phyloP scores from a whole-genome alignment of 2,329 filamentous ascomycete genomes.

The Apiospora marii region DNA sequence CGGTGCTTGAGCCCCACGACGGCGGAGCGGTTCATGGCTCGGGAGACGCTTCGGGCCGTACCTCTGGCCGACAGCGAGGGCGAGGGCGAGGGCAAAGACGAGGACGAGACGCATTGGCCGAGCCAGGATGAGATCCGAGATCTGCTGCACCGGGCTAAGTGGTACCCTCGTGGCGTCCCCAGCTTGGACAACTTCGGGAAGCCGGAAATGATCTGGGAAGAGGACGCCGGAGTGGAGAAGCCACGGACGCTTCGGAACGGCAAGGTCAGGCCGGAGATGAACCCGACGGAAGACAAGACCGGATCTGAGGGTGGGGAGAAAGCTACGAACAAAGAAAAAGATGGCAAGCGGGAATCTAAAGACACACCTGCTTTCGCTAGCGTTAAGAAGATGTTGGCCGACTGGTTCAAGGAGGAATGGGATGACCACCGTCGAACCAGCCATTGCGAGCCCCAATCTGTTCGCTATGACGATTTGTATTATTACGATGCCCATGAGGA shows the following conservation, averaged over 20 bases:
- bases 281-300: no score
- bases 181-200: background rate
- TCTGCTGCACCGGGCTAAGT: background rate
- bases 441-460: background rate
- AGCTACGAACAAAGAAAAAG: no score
- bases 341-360: background rate
- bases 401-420: constrained; percentile 3
- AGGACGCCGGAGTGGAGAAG: background rate
- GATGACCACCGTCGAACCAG: background rate
- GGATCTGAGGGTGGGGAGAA: background rate
- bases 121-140: background rate
- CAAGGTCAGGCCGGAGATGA: background rate
- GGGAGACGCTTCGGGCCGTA: constrained; percentile 28
- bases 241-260: background rate
- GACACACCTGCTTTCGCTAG: background rate
- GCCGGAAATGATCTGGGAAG: background rate
- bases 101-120: background rate
- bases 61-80: background rate
- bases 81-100: no score
- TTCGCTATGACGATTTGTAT: background rate
- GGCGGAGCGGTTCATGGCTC: constrained; percentile 32
- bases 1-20: constrained; percentile 29
- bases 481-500: background rate
- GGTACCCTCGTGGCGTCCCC: background rate
- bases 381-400: background rate